Conservation (phyloP, 495 filamentous ascomycete genomes). For the Letharia columbiana region DNA sequence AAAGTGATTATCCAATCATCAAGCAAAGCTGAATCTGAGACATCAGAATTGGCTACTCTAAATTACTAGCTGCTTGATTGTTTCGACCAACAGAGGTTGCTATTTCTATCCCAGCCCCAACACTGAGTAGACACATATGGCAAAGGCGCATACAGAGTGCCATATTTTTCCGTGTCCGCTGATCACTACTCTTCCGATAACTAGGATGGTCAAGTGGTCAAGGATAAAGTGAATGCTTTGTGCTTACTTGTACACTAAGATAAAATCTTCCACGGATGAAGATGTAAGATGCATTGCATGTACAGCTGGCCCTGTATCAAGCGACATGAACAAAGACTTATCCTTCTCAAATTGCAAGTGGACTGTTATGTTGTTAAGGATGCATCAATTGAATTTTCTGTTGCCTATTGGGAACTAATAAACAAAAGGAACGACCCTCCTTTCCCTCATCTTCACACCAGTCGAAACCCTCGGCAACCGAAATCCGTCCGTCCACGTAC, state of each 20-base stretch:
- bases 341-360: neutral
- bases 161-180: neutral
- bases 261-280: too few relatives aligned
- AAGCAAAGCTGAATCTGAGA: neutral
- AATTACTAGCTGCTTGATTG: too few relatives aligned
- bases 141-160: neutral
- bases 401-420: conserved; percentile 14
- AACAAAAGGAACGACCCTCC: conserved; percentile 6
- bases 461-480: conserved; percentile 1
- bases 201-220: too few relatives aligned
- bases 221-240: too few relatives aligned
- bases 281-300: neutral
- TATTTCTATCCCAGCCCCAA: too few relatives aligned
- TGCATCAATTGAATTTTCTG: conserved; percentile 10
- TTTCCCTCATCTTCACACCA: neutral
- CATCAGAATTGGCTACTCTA: neutral
- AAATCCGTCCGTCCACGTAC: conserved; percentile 11
- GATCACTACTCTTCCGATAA: too few relatives aligned
- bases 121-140: neutral
- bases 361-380: neutral
- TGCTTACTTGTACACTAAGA: neutral
- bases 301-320: neutral
- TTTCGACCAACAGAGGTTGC: neutral
- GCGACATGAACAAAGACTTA: neutral
- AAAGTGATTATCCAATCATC: too few relatives aligned